Percentiles rank a stretch among this genome's conserved stretches.
phyloP scores from a whole-genome alignment of 164 flowering plant species.

The Cinnamomum micranthum region DNA sequence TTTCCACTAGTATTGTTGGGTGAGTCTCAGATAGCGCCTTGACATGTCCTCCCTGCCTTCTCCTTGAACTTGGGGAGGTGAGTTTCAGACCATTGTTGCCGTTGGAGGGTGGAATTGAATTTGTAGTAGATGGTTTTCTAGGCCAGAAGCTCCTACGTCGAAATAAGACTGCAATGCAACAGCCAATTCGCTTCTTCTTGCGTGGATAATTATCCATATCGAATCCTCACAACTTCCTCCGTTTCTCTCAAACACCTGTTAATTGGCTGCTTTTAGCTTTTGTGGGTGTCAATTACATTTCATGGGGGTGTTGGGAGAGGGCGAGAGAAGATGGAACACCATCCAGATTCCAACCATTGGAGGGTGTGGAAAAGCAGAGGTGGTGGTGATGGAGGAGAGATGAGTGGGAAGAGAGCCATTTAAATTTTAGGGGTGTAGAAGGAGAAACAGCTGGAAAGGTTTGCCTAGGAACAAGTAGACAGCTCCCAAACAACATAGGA shows the following conservation, averaged over 20 bases:
- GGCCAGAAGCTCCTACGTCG: conserved; percentile 44
- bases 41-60: conserved; percentile 37
- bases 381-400: background rate
- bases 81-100: conserved; percentile 14
- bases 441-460: no score
- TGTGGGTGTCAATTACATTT: background rate
- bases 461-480: no score
- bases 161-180: conserved; percentile 46
- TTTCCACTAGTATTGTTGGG: conserved; percentile 11
- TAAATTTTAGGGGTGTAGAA: background rate
- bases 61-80: conserved; percentile 28
- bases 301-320: background rate
- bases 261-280: background rate
- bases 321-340: background rate
- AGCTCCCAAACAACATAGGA: background rate
- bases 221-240: conserved; percentile 1
- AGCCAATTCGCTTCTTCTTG: conserved; percentile 38
- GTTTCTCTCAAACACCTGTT: background rate
- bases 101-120: conserved; percentile 30
- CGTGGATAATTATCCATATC: conserved; percentile 32
- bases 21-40: conserved; percentile 17
- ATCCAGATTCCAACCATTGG: background rate
- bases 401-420: background rate
- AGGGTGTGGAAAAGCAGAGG: background rate
- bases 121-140: conserved; percentile 42